These are phyloP conservation scores for Pulveroboletus sp. DNA, from an alignment of 768 basidiomycete genomes.

Conservation along the genomic window DNA sequence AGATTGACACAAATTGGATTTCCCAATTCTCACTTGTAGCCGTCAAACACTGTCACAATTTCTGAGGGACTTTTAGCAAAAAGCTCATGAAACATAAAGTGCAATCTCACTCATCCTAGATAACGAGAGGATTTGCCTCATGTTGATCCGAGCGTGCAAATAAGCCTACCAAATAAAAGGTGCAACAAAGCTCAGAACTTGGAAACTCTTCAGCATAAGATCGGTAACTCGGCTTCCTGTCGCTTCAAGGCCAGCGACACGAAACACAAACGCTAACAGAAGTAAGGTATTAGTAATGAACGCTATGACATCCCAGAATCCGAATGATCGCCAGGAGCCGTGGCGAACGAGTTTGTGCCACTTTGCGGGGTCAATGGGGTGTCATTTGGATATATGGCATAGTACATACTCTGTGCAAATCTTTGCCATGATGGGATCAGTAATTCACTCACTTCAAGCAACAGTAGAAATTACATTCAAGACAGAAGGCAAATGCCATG, in stretches of 20 bases:
- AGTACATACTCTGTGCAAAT: conserved; percentile 21
- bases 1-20: background rate
- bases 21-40: conserved; percentile 55
- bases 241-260: conserved; percentile 51
- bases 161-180: conserved; percentile 77
- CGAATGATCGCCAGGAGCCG: conserved; percentile 75
- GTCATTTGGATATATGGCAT: background rate
- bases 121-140: background rate
- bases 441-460: conserved; percentile 36
- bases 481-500: conserved; percentile 68
- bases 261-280: conserved; percentile 66
- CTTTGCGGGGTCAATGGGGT: conserved; percentile 33
- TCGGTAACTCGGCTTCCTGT: conserved; percentile 32
- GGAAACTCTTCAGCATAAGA: conserved; percentile 70
- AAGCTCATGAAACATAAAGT: background rate
- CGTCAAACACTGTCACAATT: conserved; percentile 75
- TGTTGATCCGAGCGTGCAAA: background rate
- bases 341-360: conserved; percentile 67
- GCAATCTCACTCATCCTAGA: conserved; percentile 72
- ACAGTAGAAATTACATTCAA: conserved; percentile 59
- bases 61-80: conserved; percentile 37
- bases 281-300: conserved; percentile 72
- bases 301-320: conserved; percentile 71
- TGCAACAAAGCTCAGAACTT: conserved; percentile 81
- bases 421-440: conserved; percentile 15